Percentiles rank a stretch among this genome's conserved stretches.
Conservation (phyloP, 1,284 basidiomycete genomes). For the Tetrapyrgos nigripes region DNA sequence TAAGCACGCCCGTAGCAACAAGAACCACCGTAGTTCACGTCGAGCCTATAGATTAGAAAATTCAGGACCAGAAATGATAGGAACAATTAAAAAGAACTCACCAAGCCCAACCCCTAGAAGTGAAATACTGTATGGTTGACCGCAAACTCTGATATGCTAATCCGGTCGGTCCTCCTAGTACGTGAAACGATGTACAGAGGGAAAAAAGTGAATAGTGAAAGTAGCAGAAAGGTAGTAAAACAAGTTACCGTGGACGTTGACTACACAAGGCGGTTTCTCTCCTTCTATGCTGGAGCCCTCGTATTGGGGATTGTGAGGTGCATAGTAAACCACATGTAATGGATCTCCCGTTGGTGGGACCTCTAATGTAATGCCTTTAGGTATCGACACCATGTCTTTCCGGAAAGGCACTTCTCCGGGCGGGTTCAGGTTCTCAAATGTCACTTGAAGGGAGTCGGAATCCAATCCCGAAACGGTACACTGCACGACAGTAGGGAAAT, state of each 20-base stretch:
- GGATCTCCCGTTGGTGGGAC: slow-evolving; percentile 43
- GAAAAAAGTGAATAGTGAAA: background rate
- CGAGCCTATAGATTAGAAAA: slow-evolving; percentile 48
- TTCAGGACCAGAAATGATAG: background rate
- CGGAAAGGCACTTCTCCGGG: slow-evolving; percentile 29
- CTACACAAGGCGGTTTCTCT: slow-evolving; percentile 69
- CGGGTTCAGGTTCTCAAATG: slow-evolving; percentile 39
- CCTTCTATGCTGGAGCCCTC: slow-evolving; percentile 47
- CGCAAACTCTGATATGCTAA: slow-evolving; percentile 48
- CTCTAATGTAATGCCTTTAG: slow-evolving; percentile 51
- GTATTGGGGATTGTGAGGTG: slow-evolving; percentile 67
- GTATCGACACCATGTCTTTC: slow-evolving; percentile 46
- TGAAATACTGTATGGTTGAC: slow-evolving; percentile 67
- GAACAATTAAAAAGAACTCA: slow-evolving; percentile 30
- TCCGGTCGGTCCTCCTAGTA: background rate
- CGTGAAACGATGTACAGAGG: background rate
- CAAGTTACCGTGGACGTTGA: slow-evolving; percentile 64
- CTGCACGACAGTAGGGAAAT: slow-evolving; percentile 44
- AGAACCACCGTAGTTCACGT: slow-evolving; percentile 76
- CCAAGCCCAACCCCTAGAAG: slow-evolving; percentile 72
- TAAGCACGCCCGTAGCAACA: slow-evolving; percentile 64
- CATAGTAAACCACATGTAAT: slow-evolving; percentile 65
- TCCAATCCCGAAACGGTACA: slow-evolving; percentile 32
- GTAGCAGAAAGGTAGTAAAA: slow-evolving; percentile 3
- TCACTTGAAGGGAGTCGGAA: slow-evolving; percentile 7